phyloP scores from a whole-genome alignment of 1,139 yeast species.

The Nakaseomyces nivariensis region DNA sequence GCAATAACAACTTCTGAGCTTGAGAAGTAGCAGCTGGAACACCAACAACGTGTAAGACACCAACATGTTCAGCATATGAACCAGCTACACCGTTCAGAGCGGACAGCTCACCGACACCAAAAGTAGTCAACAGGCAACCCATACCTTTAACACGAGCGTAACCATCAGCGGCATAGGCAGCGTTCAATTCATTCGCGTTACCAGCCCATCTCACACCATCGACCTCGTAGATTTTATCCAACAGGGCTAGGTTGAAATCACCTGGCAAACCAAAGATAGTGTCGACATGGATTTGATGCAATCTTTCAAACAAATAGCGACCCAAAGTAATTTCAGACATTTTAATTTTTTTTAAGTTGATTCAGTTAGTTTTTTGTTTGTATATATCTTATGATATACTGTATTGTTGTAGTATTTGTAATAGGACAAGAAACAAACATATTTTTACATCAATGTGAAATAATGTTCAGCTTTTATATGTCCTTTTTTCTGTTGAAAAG shows the following conservation, averaged over 20 bases:
- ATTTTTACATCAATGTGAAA: too few species aligned
- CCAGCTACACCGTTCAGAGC: conserved; percentile 78
- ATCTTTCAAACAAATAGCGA: conserved; percentile 51
- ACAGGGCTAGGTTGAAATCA: conserved; percentile 52
- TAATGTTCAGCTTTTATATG: too few species aligned
- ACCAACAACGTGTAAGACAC: conserved; percentile 74
- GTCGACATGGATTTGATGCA: conserved; percentile 37
- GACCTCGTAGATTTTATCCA: conserved; percentile 53
- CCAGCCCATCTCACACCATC: conserved; percentile 54
- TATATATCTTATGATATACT: not conserved
- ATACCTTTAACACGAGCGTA: conserved; percentile 53
- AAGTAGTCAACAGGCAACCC: conserved; percentile 50
- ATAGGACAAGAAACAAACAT: not conserved
- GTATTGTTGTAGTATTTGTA: not conserved
- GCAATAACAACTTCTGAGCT: conserved; percentile 44
- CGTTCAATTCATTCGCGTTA: conserved; percentile 58
- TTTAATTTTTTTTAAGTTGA: conserved; percentile 7
- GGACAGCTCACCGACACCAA: conserved; percentile 78
- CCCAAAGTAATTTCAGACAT: conserved; percentile 40
- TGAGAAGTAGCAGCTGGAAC: conserved; percentile 54
- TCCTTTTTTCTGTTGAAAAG: too few species aligned
- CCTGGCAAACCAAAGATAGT: conserved; percentile 61
- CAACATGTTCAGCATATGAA: conserved; percentile 65
- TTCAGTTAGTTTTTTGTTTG: not conserved
- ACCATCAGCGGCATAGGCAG: conserved; percentile 66